Conservation (phyloP, 352 stramenopile species). For the Globisporangium splendens region DNA sequence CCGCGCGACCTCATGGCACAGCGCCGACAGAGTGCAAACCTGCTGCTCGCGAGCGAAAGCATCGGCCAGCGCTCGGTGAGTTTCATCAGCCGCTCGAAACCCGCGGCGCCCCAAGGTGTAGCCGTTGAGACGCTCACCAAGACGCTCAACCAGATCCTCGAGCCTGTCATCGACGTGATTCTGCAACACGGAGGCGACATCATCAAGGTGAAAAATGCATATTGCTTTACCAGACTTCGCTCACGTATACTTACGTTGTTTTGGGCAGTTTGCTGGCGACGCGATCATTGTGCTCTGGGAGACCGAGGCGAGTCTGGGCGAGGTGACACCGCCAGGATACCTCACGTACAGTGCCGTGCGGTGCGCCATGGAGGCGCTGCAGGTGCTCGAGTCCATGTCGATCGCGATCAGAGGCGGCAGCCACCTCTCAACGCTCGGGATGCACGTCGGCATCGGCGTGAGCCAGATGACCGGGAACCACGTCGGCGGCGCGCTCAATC, state of each 20-base stretch:
- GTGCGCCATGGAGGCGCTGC: conserved; percentile 58
- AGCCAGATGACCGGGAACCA: conserved; percentile 76
- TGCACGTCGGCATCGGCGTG: conserved; percentile 83
- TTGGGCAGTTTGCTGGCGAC: conserved; percentile 54
- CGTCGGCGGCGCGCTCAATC: conserved; percentile 75
- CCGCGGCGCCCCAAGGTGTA: conserved; percentile 45
- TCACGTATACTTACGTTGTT: neutral
- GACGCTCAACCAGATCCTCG: conserved; percentile 76
- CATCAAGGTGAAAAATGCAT: conserved; percentile 39
- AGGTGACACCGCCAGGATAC: conserved; percentile 33
- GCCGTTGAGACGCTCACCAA: conserved; percentile 71
- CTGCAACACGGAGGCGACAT: conserved; percentile 71
- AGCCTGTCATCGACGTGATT: conserved; percentile 77
- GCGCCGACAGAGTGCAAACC: conserved; percentile 6
- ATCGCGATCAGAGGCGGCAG: conserved; percentile 8
- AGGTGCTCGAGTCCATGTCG: conserved; percentile 29
- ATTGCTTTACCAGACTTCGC: too few relatives aligned
- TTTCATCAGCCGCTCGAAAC: conserved; percentile 50
- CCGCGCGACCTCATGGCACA: conserved; percentile 16
- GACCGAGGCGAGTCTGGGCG: conserved; percentile 42
- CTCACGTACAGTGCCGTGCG: conserved; percentile 53
- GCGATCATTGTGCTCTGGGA: conserved; percentile 83
- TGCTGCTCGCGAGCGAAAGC: conserved; percentile 16
- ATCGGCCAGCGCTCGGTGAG: conserved; percentile 25
- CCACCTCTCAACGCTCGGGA: conserved; percentile 42